Evolutionary conservation across 352 stramenopile genomes (phyloP), one percentile per base, ranked within the genome.

Genomic region (Globisporangium lucens): DNA sequence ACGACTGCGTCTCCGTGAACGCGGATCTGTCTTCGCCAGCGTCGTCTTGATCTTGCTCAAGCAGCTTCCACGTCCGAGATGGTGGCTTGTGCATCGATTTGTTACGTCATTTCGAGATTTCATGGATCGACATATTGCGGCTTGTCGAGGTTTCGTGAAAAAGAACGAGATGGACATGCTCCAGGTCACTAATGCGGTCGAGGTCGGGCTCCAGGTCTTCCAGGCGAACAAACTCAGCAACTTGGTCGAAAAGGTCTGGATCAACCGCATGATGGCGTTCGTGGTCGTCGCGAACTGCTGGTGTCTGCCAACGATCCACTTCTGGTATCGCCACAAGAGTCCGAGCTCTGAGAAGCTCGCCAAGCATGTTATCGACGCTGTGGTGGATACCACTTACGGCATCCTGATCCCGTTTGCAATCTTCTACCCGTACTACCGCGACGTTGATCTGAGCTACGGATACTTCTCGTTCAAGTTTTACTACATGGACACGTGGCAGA

Each of bases 181-280:
- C 12, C 41, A 49, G 5, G 5, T 22, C 41, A 10, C 15, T 4
- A 49, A 49, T 1, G 47, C 62, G 3, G 22, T 70, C 3, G 63
- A 79, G 33, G 47, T 72, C 20, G 61, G 56, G 4, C 24, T 72
- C 36, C 70, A 79, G 66, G 63, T 72, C 3, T 78, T 66, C 63
- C 69, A 78, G 52, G 53, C 52, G 17, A 59, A 53, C 69, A 73
- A 71, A 12, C 43, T 75, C 6, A 74, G 65, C 36, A 33, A 58
- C 5, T 17, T 74, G 27, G 56, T 78, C 22, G 49, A 59, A 1
- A 63, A 29, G 4, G 24, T 30, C 7, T 65, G 61, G 62, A 64
- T 78, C 53, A 78, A 76, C 46, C 66, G 61, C 4, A 24, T 66
- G 36, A 61, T 70, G 52, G 30, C 43, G 1, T 3, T 47, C 2